Base-by-base conservation (phyloP, 208 protist genomes). In the Porcisia hertigi region DNA sequence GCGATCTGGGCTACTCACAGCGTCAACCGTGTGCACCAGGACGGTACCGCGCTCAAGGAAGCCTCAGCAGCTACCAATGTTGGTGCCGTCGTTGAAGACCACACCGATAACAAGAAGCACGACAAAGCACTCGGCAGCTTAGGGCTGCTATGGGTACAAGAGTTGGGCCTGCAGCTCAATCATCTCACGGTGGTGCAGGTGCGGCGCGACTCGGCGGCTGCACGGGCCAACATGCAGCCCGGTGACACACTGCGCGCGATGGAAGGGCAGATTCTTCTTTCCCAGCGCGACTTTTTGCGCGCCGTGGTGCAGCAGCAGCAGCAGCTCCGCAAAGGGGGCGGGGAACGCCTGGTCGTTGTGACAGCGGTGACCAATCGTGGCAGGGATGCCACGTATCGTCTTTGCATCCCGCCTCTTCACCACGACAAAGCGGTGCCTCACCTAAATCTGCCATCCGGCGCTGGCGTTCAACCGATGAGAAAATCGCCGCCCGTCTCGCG, bases 231-330 rank as follows among this genome's bases (percentile, higher is more conserved):
- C n/a, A 7, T 86, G n/a, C 77, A 77, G 41, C 69, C 71, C 34
- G 82, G 82, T 30, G 82, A 86, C 74, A 69, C 57, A 45, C 54
- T 86, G 25, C 82, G 77, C 73, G 74, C 69, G 4, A 16, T 86
- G 52, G 71, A 86, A 52, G 82, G 82, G 4, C 34, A 75, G 11
- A 23, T 57, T 3, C 73, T 82, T 36, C 36, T 55, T 58, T 73
- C 73, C 2, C 67, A 43, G 45, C 7, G 34, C 43, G 78, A 82
- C 73, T 60, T 82, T 8, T 8, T 65, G 6, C 69, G 54, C 1
- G 58, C 62, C 30, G 62, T 86, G 39, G 39, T 39, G 25, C 62
- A 43, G 39, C 69, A 53, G 6, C 62, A 74, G 30, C 70, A 75
- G 7, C 70, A 71, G 76, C 63, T 72, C 20, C 1, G 54, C 12